Evolutionary conservation across 805 yeast genomes (phyloP).

Genomic region (Grigorovia transvaalensis): DNA sequence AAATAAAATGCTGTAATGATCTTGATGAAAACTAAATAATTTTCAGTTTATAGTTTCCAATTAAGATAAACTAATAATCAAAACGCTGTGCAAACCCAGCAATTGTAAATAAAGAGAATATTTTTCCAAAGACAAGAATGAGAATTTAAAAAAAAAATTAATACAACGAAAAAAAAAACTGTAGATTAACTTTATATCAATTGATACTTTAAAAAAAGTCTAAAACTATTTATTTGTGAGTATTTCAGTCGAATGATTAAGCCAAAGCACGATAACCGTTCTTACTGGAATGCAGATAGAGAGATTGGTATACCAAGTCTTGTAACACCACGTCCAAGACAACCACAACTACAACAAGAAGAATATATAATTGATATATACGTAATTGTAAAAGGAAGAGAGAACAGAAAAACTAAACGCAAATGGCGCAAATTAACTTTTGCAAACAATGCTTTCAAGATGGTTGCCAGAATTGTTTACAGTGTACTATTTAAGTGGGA

Average conservation of each 20-base stretch:
- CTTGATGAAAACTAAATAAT: too few species aligned
- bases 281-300: too few species aligned
- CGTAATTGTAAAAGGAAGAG: neutral
- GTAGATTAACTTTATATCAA: neutral
- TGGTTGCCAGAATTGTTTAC: neutral
- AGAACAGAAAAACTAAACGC: neutral
- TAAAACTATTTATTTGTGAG: too few species aligned
- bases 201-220: too few species aligned
- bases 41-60: neutral
- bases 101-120: neutral
- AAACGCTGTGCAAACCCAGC: neutral
- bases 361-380: neutral
- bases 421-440: neutral
- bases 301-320: too few species aligned
- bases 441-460: too few species aligned
- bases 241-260: too few species aligned
- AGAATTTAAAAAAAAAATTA: neutral
- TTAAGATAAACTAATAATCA: neutral
- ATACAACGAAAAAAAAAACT: too few species aligned
- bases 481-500: neutral
- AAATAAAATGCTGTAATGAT: too few species aligned
- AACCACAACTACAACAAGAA: neutral
- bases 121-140: neutral
- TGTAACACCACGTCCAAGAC: neutral
- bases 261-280: too few species aligned